Base-by-base conservation (phyloP, 495 filamentous ascomycete species). In the Penicillium nucicola region DNA sequence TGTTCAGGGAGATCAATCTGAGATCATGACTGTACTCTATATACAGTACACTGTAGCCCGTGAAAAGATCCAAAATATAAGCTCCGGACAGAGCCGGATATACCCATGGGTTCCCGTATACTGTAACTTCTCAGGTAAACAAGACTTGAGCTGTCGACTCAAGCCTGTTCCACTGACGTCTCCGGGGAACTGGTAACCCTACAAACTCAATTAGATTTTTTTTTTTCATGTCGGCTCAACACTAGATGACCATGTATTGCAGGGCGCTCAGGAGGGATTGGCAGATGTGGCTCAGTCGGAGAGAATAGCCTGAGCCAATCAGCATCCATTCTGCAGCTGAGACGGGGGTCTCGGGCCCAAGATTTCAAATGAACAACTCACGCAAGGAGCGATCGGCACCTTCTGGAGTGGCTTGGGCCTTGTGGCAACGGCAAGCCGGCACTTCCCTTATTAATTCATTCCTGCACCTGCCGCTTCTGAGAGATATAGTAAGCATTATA, bases 181-280 rank as follows among this genome's bases (percentile, higher is more conserved):
- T 46, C 50, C 50, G 36, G 31, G 48, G 42, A 12, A 37, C 50
- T 41, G 50, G 44, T 38, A 45, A n/a, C n/a, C 48, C 32, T n/a
- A 2, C 22, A 40, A 40, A 40, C 37, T 48, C 13, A 45, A 34
- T 51, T 44, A 53, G 51, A 53, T 20, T 53, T 53, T 53, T 53
- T 53, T 53, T 44, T n/a, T n/a, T 23, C 32, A 37, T 20, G 20
- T 50, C 32, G n/a, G 33, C 20, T 42, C 46, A 46, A 52, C 30
- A 23, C 31, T 52, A 34, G 20, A 12, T 12, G n/a, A n/a, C n/a
- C n/a, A n/a, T n/a, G n/a, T 23, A 20, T 28, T 15, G 33, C 14
- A 37, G 25, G 20, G 25, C 25, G 25, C 10, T 8, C 17, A 45
- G 17, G 30, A 22, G 43, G 23, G 4, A 28, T 33, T 32, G 30